phyloP scores from a whole-genome alignment of 2,329 filamentous ascomycete species.

The Tolypocladium cylindrosporum region DNA sequence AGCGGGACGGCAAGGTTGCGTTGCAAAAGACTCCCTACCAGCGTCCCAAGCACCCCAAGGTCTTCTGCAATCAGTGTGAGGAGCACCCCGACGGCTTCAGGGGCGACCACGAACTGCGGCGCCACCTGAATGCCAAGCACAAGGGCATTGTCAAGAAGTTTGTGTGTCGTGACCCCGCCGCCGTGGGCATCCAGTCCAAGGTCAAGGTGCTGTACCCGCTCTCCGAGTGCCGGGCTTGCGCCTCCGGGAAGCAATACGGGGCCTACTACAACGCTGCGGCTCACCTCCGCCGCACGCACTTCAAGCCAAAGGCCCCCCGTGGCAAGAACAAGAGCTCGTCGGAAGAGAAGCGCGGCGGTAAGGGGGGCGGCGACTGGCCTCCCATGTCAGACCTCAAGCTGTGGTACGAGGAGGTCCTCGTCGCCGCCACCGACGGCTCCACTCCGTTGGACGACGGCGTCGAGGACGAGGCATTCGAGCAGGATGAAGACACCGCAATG shows the following conservation, averaged over 20 bases:
- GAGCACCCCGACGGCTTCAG: constrained; percentile 72
- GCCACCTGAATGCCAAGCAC: constrained; percentile 60
- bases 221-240: constrained; percentile 74
- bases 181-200: constrained; percentile 26
- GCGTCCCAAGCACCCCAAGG: constrained; percentile 61
- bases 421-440: constrained; percentile 28
- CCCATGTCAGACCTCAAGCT: constrained; percentile 46
- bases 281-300: constrained; percentile 80
- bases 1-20: constrained; percentile 32
- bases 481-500: not conserved
- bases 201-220: constrained; percentile 54
- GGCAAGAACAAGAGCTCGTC: constrained; percentile 27
- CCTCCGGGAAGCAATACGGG: constrained; percentile 66
- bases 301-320: constrained; percentile 53
- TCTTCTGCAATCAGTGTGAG: constrained; percentile 59
- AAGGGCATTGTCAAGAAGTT: constrained; percentile 42
- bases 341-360: constrained; percentile 44
- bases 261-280: constrained; percentile 94
- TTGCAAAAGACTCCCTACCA: constrained; percentile 35
- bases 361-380: constrained; percentile 43
- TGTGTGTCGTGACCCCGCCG: constrained; percentile 44
- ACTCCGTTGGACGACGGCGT: constrained; percentile 18
- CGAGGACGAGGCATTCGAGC: constrained; percentile 12
- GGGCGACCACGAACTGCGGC: constrained; percentile 71
- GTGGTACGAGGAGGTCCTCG: constrained; percentile 48